Percentiles rank a stretch among this genome's conserved stretches.
Conservation (phyloP, 768 basidiomycete genomes). For the Mycena polygramma region DNA sequence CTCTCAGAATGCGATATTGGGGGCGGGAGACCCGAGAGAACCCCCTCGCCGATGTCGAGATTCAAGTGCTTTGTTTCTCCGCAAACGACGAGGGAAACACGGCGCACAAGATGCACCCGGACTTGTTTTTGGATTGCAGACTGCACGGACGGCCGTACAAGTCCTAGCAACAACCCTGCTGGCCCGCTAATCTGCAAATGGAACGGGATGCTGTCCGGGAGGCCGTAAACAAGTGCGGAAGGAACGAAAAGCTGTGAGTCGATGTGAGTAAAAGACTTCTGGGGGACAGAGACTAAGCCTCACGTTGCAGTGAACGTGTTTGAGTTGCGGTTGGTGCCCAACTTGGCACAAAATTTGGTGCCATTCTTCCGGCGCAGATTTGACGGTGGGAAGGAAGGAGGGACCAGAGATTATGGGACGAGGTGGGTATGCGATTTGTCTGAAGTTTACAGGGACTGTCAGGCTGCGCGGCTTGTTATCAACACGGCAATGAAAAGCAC, state of each 20-base stretch:
- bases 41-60: slow-evolving; percentile 20
- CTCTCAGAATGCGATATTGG: slow-evolving; percentile 16
- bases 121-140: background rate
- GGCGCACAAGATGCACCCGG: slow-evolving; percentile 24
- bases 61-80: slow-evolving; percentile 8
- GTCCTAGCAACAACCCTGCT: slow-evolving; percentile 46
- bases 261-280: slow-evolving; percentile 7
- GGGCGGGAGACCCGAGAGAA: slow-evolving; percentile 20
- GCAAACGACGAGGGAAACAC: slow-evolving; percentile 12
- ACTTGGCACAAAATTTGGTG: slow-evolving; percentile 47
- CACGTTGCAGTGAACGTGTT: slow-evolving; percentile 54
- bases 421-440: slow-evolving; percentile 51
- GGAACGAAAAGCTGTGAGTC: slow-evolving; percentile 57
- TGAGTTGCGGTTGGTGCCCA: slow-evolving; percentile 40
- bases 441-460: slow-evolving; percentile 48
- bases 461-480: slow-evolving; percentile 43
- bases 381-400: slow-evolving; percentile 55
- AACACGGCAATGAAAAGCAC: background rate
- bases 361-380: slow-evolving; percentile 62
- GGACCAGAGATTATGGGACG: slow-evolving; percentile 52
- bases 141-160: slow-evolving; percentile 30
- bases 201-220: slow-evolving; percentile 58
- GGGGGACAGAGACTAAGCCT: slow-evolving; percentile 27
- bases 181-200: slow-evolving; percentile 58
- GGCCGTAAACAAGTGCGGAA: slow-evolving; percentile 50